Evolutionary conservation across 2,329 filamentous ascomycete species (phyloP).

Genomic region (Curvularia sp.): DNA sequence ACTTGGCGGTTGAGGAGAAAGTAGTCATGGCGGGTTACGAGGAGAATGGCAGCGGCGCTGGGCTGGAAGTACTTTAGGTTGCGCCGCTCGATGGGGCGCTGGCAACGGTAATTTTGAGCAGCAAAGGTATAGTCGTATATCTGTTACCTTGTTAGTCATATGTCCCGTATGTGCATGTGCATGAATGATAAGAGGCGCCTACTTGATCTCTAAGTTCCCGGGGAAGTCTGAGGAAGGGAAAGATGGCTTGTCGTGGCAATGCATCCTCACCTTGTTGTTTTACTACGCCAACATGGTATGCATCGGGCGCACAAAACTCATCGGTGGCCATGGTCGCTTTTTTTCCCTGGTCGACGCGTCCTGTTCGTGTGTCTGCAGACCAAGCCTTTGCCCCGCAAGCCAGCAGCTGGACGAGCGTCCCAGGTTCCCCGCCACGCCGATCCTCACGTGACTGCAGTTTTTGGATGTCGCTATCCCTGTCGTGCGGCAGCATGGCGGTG

Average conservation of each 20-base stretch:
- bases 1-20: conserved; percentile 47
- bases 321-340: background rate
- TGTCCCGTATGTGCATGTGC: background rate
- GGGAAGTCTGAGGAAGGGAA: conserved; percentile 45
- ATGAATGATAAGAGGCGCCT: conserved; percentile 2
- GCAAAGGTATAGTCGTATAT: conserved; percentile 44
- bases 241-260: conserved; percentile 16
- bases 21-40: conserved; percentile 45
- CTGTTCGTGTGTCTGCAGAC: conserved; percentile 27
- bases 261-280: conserved; percentile 10
- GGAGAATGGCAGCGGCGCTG: conserved; percentile 40
- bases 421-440: conserved; percentile 16
- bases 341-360: conserved; percentile 19
- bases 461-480: conserved; percentile 8
- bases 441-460: conserved; percentile 21
- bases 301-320: background rate
- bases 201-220: conserved; percentile 50
- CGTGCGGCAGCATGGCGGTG: conserved; percentile 10
- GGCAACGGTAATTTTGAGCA: conserved; percentile 36
- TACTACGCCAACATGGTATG: conserved; percentile 2
- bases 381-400: conserved; percentile 22
- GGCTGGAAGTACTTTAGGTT: conserved; percentile 45
- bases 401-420: background rate
- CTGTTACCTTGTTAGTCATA: conserved; percentile 18
- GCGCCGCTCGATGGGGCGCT: conserved; percentile 46